Conservation (phyloP, 106 monocot species). For the Apostasia ramifera region DNA sequence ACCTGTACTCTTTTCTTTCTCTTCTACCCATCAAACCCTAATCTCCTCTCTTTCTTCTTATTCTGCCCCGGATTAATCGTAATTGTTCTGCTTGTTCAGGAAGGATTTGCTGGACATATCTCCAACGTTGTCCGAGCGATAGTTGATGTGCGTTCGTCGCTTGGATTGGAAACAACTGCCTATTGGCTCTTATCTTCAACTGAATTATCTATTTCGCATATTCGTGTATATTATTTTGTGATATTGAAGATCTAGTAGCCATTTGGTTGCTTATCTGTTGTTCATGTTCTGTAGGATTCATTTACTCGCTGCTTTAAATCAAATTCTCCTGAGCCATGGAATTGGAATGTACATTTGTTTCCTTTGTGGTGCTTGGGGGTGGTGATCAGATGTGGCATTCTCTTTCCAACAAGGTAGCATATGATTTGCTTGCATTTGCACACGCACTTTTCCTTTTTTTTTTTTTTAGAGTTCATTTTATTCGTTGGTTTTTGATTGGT, state of each 20-base stretch:
- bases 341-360: slow-evolving; percentile 93
- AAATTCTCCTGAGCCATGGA: slow-evolving; percentile 91
- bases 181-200: neutral
- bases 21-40: neutral
- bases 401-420: slow-evolving; percentile 12
- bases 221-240: too few relatives aligned
- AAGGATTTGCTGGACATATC: slow-evolving; percentile 6
- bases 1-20: neutral
- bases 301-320: slow-evolving; percentile 92
- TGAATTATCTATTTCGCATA: too few relatives aligned
- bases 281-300: slow-evolving; percentile 41
- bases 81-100: neutral
- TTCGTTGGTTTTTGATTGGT: too few relatives aligned
- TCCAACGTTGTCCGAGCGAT: slow-evolving; percentile 5
- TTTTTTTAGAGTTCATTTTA: too few relatives aligned
- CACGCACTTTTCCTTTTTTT: too few relatives aligned
- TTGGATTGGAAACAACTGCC: neutral
- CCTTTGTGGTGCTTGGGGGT: slow-evolving; percentile 93
- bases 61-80: neutral
- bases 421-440: too few relatives aligned
- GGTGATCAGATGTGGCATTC: slow-evolving; percentile 58
- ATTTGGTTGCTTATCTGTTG: neutral
- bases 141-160: neutral
- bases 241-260: too few relatives aligned
- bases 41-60: neutral